Base-by-base conservation (phyloP, 2,329 filamentous ascomycete species). In the Fusarium kyushuense region DNA sequence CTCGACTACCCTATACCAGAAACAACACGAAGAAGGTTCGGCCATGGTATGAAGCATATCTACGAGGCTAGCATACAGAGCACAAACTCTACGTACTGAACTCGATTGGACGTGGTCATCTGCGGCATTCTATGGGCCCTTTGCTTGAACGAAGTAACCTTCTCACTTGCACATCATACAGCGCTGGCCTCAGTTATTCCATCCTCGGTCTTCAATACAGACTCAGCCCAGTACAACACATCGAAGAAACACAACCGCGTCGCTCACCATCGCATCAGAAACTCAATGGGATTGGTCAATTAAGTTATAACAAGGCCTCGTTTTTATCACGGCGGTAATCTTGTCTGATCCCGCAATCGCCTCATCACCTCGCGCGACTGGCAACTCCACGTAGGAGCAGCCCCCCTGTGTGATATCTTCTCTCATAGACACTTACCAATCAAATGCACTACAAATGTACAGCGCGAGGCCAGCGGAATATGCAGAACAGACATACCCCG, bases 381-480 rank as follows among this genome's bases (percentile, higher is more conserved):
- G 17, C 32, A 49, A 12, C 23, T 19, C 64, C 70, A 73, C 58
- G 64, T 65, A 42, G 35, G 41, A 40, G 21, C n/a, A 48, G 10
- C 35, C 23, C 23, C 55, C 58, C 38, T 52, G 55, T 67, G 63
- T 58, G 56, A 62, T 63, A 52, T 63, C 40, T 27, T 17, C 12
- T 57, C 29, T 41, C 47, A 17, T 33, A 29, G 10, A 16, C 16
- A 40, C 23, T 21, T 51, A 27, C 23, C 47, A 51, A 27, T 29
- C 25, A 40, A 40, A n/a, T 16, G 21, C 21, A 45, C 35, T 27
- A 45, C 38, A 25, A 5, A 7, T 25, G 52, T 27, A 41, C 35
- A 52, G 51, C 48, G 23, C 53, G 63, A 67, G 42, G 48, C 66
- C 66, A 49, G 49, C 56, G 38, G 17, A 25, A 38, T 23, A 56